A percentile compares a stretch with the other conserved stretches of the same genome.
phyloP scores from a whole-genome alignment of 2,329 filamentous ascomycete genomes.

The Metarhizium humberi region DNA sequence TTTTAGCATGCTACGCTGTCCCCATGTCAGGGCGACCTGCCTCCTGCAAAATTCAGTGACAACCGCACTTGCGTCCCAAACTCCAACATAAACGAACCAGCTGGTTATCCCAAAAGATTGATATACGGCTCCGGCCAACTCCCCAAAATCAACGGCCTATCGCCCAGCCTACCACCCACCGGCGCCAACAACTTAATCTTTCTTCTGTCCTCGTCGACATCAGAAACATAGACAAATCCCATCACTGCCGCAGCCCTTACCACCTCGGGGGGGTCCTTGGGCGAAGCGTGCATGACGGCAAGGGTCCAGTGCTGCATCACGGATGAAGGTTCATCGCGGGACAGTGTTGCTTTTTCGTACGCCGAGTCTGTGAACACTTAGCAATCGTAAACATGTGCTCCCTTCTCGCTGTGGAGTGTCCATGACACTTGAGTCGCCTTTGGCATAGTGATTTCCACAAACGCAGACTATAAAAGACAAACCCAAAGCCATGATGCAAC shows the following conservation, averaged over 20 bases:
- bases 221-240: constrained; percentile 87
- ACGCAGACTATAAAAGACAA: neutral
- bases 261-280: constrained; percentile 58
- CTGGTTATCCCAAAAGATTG: constrained; percentile 52
- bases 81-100: neutral
- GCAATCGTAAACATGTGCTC: neutral
- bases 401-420: neutral
- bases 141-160: constrained; percentile 73
- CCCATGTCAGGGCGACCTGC: too few species aligned
- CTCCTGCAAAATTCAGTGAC: neutral
- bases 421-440: neutral
- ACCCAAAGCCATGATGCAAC: neutral
- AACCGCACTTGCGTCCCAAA: neutral
- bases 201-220: constrained; percentile 77
- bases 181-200: constrained; percentile 77
- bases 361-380: constrained; percentile 13
- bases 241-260: constrained; percentile 77
- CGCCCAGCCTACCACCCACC: constrained; percentile 70
- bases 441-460: neutral
- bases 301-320: constrained; percentile 73
- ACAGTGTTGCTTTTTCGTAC: constrained; percentile 35
- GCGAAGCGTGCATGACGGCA: constrained; percentile 71
- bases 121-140: constrained; percentile 80
- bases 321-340: constrained; percentile 54
- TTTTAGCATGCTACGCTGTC: too few species aligned